Percentiles rank a stretch among this genome's conserved stretches.
These are phyloP conservation scores for Tuber brumale DNA, from an alignment of 495 filamentous ascomycete genomes.

Conservation along the genomic window DNA sequence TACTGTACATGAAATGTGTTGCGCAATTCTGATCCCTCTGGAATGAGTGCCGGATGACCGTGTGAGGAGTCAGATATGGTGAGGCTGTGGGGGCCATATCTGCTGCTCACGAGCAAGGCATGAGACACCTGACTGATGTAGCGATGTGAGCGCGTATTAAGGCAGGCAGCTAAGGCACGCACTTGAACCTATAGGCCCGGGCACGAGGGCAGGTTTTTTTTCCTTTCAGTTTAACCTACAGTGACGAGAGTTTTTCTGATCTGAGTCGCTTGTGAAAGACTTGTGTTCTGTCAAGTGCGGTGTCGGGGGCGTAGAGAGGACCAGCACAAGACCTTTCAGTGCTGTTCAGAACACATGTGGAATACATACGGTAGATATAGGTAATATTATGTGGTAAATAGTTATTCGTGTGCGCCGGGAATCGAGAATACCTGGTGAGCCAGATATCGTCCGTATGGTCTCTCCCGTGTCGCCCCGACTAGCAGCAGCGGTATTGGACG, in stretches of 20 bases:
- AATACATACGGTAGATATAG: not conserved
- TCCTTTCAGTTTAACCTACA: not conserved
- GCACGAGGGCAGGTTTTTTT: not conserved
- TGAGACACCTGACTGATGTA: not conserved
- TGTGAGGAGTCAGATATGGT: not conserved
- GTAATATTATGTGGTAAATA: not conserved
- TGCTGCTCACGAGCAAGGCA: not conserved
- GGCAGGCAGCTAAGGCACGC: not conserved
- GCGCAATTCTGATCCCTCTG: not conserved
- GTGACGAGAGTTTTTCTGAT: not conserved
- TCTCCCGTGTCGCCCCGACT: not conserved
- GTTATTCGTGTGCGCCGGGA: not conserved
- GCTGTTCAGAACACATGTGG: not conserved
- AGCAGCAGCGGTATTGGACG: not conserved
- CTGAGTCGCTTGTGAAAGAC: not conserved
- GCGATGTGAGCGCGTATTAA: not conserved
- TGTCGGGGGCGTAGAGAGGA: not conserved
- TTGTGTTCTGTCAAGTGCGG: not conserved
- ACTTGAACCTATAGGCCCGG: not conserved
- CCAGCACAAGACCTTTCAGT: not conserved
- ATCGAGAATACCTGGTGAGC: not conserved
- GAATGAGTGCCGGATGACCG: not conserved
- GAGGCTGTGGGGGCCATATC: not conserved
- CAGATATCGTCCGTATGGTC: not conserved
- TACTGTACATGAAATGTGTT: not conserved